phyloP scores from a whole-genome alignment of 371 early-diverging fungal genomes.

The Paraphysoderma sedebokerense region DNA sequence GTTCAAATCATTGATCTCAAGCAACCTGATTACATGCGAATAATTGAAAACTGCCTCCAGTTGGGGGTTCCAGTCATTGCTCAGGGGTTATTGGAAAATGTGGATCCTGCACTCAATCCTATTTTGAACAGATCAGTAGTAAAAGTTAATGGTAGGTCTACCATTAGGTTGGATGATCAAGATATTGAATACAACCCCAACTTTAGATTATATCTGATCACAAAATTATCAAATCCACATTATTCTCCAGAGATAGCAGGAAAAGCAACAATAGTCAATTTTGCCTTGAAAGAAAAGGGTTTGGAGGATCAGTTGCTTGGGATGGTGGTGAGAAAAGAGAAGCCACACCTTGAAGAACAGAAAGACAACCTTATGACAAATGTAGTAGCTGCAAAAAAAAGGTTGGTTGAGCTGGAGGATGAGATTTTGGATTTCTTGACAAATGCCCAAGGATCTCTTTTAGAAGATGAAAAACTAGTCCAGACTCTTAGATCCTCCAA shows the following conservation, averaged over 20 bases:
- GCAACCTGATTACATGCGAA: conserved; percentile 23
- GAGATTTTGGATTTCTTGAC: conserved; percentile 30
- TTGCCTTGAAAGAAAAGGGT: conserved; percentile 35
- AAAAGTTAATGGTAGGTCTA: conserved; percentile 22
- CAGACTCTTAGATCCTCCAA: conserved; percentile 33
- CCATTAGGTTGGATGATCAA: conserved; percentile 29
- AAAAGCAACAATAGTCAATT: conserved; percentile 35
- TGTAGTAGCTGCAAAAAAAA: conserved; percentile 26
- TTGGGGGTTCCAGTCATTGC: conserved; percentile 26
- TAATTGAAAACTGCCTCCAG: conserved; percentile 27
- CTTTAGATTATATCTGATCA: conserved; percentile 29
- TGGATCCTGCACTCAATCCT: conserved; percentile 27
- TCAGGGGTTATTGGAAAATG: conserved; percentile 22
- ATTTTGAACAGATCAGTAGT: conserved; percentile 27
- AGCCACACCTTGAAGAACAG: conserved; percentile 35
- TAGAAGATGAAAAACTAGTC: conserved; percentile 35
- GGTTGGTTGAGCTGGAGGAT: conserved; percentile 32
- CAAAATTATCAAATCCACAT: conserved; percentile 30
- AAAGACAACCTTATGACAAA: conserved; percentile 25
- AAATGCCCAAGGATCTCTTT: conserved; percentile 31
- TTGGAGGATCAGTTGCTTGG: conserved; percentile 35
- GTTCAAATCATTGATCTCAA: conserved; percentile 29
- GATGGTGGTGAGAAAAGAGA: conserved; percentile 25
- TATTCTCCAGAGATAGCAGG: conserved; percentile 34
- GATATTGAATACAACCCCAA: conserved; percentile 33